Evolutionary conservation across 768 basidiomycete species (phyloP).

Genomic region (Rhodotorula sphaerocarpa): DNA sequence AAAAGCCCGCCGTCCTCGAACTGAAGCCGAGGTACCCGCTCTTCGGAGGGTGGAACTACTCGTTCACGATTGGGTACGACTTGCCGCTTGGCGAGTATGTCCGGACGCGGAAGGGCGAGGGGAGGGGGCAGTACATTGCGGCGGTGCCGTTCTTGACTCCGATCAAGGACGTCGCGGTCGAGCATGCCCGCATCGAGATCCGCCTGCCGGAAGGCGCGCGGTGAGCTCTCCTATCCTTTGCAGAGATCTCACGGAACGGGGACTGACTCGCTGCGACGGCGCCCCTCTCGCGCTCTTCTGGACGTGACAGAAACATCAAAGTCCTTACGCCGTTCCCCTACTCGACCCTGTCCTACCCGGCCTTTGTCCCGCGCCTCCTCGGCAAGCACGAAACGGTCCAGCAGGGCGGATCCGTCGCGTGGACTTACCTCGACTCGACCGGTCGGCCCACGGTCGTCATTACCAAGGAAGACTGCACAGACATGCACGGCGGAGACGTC

Average conservation of each 20-base stretch:
- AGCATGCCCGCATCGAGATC: constrained; percentile 68
- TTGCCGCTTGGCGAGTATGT: constrained; percentile 52
- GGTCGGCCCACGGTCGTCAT: constrained; percentile 75
- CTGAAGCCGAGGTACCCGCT: constrained; percentile 83
- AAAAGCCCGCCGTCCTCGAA: constrained; percentile 59
- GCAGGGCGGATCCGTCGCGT: constrained; percentile 53
- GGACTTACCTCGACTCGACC: constrained; percentile 79
- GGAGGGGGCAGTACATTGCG: constrained; percentile 60
- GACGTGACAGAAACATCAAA: constrained; percentile 58
- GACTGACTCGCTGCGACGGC: too few relatives aligned
- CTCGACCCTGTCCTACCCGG: constrained; percentile 49
- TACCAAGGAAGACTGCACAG: constrained; percentile 63
- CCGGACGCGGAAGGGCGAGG: constrained; percentile 49
- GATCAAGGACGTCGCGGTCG: constrained; percentile 68
- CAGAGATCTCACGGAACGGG: neutral
- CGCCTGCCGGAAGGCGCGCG: constrained; percentile 90
- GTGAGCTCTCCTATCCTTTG: constrained; percentile 52
- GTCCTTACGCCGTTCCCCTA: constrained; percentile 71
- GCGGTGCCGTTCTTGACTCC: constrained; percentile 78
- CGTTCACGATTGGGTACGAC: constrained; percentile 83
- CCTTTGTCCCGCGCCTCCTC: neutral
- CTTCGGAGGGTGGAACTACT: constrained; percentile 95
- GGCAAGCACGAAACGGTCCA: neutral
- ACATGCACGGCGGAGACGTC: constrained; percentile 68
- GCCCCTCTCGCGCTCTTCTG: neutral